Conservation (phyloP, 176 grass and related monocot genomes). For the Hyparrhenia diplandra region DNA sequence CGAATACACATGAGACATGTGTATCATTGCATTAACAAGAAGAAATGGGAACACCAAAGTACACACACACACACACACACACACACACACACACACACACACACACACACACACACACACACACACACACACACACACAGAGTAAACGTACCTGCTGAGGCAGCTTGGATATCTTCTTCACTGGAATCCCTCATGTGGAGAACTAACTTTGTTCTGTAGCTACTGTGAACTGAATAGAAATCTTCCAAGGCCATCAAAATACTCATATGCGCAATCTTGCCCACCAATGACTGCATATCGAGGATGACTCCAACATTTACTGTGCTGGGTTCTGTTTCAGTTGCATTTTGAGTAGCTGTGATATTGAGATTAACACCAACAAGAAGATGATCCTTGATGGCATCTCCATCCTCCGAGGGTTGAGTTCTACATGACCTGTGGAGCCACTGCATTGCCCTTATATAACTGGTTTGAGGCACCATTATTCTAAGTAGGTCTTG, state of each 20-base stretch:
- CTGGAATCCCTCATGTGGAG: slow-evolving; percentile 39
- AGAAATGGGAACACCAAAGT: no score
- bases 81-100: no score
- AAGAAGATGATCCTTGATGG: not conserved
- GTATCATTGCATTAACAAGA: no score
- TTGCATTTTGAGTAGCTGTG: slow-evolving; percentile 3
- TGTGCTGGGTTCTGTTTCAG: not conserved
- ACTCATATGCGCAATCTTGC: slow-evolving; percentile 31
- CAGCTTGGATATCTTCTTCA: slow-evolving; percentile 16
- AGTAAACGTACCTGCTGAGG: slow-evolving; percentile 40
- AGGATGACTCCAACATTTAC: slow-evolving; percentile 50
- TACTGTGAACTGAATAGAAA: slow-evolving; percentile 32
- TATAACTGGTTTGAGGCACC: not conserved
- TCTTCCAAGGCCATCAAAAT: slow-evolving; percentile 44
- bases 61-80: no score
- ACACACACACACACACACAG: no score
- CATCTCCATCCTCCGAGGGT: not conserved
- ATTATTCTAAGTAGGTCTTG: not conserved
- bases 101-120: no score
- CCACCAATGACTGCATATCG: slow-evolving; percentile 7
- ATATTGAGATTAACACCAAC: not conserved
- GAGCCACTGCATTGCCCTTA: not conserved
- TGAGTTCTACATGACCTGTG: not conserved
- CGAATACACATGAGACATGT: no score
- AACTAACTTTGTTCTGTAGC: slow-evolving; percentile 23